Percentiles rank a stretch among this genome's conserved stretches.
Conservation (phyloP, 2,329 filamentous ascomycete species). For the Cladosporium sp. region DNA sequence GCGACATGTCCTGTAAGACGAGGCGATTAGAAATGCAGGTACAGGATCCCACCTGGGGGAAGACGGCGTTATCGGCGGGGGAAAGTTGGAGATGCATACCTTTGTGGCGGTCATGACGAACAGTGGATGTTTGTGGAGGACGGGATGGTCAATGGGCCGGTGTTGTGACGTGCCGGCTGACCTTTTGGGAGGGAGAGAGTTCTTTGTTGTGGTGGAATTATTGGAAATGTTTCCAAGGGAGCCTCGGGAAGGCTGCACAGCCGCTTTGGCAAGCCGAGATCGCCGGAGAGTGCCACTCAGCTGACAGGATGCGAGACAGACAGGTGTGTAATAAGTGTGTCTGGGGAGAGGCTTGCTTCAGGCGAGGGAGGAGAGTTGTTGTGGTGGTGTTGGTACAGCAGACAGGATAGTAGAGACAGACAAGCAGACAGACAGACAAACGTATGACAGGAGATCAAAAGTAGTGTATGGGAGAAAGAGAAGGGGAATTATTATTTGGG, state of each 20-base stretch:
- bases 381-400: not conserved
- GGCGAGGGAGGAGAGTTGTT: not conserved
- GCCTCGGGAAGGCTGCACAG: slow-evolving; percentile 10
- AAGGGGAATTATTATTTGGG: no score
- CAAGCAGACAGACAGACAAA: no score
- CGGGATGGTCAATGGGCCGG: slow-evolving; percentile 11
- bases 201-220: slow-evolving; percentile 8
- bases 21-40: slow-evolving; percentile 14
- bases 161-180: slow-evolving; percentile 3
- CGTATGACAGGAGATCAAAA: not conserved
- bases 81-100: slow-evolving; percentile 14
- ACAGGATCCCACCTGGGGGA: not conserved
- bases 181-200: slow-evolving; percentile 2
- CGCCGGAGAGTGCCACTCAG: slow-evolving; percentile 9
- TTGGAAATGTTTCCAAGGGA: slow-evolving; percentile 12
- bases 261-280: slow-evolving; percentile 8
- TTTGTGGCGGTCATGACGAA: slow-evolving; percentile 20
- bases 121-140: not conserved
- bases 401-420: not conserved
- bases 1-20: slow-evolving; percentile 35
- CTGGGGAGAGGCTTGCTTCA: not conserved
- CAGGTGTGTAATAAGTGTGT: not conserved
- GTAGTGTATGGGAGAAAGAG: not conserved
- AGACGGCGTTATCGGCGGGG: slow-evolving; percentile 12
- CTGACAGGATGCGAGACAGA: slow-evolving; percentile 3